Evolutionary conservation across 768 basidiomycete genomes (phyloP), one percentile per base, ranked within the genome.

Genomic region (Boletus pseudopeckii): DNA sequence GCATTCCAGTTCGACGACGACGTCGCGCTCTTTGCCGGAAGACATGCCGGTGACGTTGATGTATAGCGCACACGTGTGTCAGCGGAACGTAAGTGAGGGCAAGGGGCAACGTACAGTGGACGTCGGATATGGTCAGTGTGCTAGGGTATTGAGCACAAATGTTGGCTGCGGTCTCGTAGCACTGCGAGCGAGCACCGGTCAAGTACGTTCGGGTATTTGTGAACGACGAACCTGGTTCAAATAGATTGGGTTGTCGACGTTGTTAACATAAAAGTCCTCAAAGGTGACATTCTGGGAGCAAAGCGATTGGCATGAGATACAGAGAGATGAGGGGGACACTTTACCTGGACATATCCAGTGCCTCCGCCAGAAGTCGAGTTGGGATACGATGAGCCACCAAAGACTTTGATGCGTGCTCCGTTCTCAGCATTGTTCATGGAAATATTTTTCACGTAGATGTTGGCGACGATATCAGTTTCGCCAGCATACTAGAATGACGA

Each of bases 371-470:
- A 59, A 3, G 72, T 73, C 61, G 50, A 68, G 53, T 71, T 61
- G 2, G 76, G 66, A 48, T 69, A 63, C 7, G 77, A 74, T 26
- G 70, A 72, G 0, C 77, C 79, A 5, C 75, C 76, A 54, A 78
- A 80, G 5, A 75, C 75, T 63, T 80, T 80, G 69, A 80, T 79
- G n/a, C 77, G 72, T 0, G 77, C 78, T 2, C 77, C 79, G 53
- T 80, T 78, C 57, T 77, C 66, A 3, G 76, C 74, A 42, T 79
- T 75, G 24, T 70, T 57, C 74, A 79, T 77, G 22, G 70, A 67
- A 34, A 80, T 64, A 52, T 79, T 75, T 26, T 65, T 63, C 34
- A 72, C 75, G 24, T 62, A 69, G 45, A 80, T 66, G 61, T 80
- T 75, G 24, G 71, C 72, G 28, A 78, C 76, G 45, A 79, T 76